Conservation (phyloP, 176 grass and related monocot species). For the Carex kokanica region DNA sequence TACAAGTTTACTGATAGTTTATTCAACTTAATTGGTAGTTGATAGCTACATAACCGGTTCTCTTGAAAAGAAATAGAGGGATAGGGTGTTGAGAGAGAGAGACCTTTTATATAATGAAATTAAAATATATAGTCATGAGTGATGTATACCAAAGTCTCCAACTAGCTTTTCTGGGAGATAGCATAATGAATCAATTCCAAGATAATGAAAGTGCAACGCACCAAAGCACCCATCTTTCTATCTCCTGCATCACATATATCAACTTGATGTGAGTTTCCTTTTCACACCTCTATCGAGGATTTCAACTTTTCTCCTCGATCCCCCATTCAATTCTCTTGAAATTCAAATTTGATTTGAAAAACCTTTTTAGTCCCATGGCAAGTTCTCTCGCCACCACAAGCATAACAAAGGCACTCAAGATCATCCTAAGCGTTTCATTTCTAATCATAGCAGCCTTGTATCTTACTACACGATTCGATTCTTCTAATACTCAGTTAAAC, state of each 20-base stretch:
- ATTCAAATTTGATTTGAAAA: not conserved
- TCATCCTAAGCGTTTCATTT: constrained; percentile 25
- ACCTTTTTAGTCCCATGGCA: constrained; percentile 26
- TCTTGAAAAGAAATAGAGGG: not conserved
- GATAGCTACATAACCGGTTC: not conserved
- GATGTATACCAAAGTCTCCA: not conserved
- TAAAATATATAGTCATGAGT: not conserved
- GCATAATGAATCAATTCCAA: not conserved
- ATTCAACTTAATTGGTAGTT: not conserved
- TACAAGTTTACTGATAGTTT: not conserved
- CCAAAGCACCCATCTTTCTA: constrained; percentile 2
- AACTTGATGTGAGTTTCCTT: not conserved
- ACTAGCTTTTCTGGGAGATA: constrained; percentile 11
- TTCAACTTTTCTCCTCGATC: not conserved
- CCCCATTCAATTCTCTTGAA: not conserved
- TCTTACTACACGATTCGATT: constrained; percentile 5
- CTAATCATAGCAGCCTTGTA: constrained; percentile 20
- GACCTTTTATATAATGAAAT: not conserved
- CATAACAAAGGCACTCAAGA: not conserved
- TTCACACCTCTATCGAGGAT: not conserved
- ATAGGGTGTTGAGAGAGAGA: not conserved
- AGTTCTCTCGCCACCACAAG: not conserved
- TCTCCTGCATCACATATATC: not conserved
- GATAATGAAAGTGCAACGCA: not conserved
- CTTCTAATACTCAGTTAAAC: not conserved